Evolutionary conservation across 768 basidiomycete genomes (phyloP), one percentile per base, ranked within the genome.

Genomic region (Russula griseocarnosa): DNA sequence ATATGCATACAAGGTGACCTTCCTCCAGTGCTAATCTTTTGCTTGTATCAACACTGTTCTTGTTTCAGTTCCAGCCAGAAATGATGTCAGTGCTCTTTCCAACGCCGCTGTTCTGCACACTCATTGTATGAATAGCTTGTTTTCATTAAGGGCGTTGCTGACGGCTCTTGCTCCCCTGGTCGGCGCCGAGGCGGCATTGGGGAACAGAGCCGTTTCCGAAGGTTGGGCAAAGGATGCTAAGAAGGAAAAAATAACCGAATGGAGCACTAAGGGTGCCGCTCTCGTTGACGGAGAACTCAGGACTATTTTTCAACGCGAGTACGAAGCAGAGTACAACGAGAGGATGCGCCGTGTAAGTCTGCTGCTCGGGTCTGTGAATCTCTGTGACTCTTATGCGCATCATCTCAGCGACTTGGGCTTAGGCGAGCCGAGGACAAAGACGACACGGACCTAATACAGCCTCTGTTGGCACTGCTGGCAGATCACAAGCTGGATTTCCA

Each of bases 401-500:
- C 20, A 24, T 55, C 32, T 1, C 64, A 91, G 86, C 88, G 94
- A 13, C 86, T 98, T 32, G 94, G 87, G 0, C 79, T 98, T 36
- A 80, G 81, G 50, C 79, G 77, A n/a, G 67, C 76, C 32, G 79
- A 83, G 26, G 60, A 77, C 2, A 76, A 73, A 1, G 94, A 97
- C 75, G 86, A 90, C 61, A 70, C 75, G 1, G 69, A 73, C 42
- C 71, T 95, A 47, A 78, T 87, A 66, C 80, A 80, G 9, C 87
- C 88, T 1, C 79, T 95, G 47, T 79, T 98, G n/a, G 78, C 83
- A 46, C 74, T 95, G 38, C 82, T 98, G 76, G 83, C 87, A 61
- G 72, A 74, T 1, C 83, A 94, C 66, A 77, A 79, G 55, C 79
- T 98, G n/a, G 97, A 98, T 75, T 96, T 94, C 76, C 86, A 94